phyloP scores from a whole-genome alignment of 768 basidiomycete genomes.

The Pluteus cervinus region DNA sequence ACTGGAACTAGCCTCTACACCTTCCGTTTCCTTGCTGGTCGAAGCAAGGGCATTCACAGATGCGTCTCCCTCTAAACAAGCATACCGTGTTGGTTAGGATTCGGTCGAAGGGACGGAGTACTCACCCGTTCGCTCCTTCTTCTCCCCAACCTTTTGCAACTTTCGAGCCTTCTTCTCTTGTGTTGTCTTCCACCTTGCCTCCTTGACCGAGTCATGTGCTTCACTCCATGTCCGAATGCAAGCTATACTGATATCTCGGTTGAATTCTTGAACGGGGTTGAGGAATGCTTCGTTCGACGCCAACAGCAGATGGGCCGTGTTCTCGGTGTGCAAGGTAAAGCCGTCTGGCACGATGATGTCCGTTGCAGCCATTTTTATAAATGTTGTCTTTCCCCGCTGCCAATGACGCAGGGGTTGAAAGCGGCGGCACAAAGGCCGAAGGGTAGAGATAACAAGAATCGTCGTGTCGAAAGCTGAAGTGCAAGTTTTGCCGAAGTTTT shows the following conservation, averaged over 20 bases:
- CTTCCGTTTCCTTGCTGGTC: no score
- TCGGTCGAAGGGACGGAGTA: not conserved
- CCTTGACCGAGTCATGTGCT: slow-evolving; percentile 54
- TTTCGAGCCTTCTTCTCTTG: slow-evolving; percentile 45
- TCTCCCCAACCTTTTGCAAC: slow-evolving; percentile 23
- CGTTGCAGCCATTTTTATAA: slow-evolving; percentile 19
- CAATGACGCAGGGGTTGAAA: no score
- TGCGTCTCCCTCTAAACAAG: not conserved
- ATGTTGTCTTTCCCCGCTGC: no score
- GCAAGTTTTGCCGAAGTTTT: no score
- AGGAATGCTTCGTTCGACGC: slow-evolving; percentile 84
- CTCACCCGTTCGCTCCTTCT: slow-evolving; percentile 43
- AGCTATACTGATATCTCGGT: slow-evolving; percentile 88
- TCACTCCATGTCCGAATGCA: slow-evolving; percentile 90
- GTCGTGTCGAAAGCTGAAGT: no score
- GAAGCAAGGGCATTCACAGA: no score
- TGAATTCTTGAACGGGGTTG: slow-evolving; percentile 98
- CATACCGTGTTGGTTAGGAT: not conserved
- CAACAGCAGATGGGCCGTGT: slow-evolving; percentile 74
- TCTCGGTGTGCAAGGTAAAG: slow-evolving; percentile 75
- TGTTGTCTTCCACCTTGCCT: slow-evolving; percentile 49
- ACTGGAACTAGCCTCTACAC: no score
- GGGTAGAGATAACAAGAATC: slow-evolving; percentile 9
- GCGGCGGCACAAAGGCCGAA: slow-evolving; percentile 22
- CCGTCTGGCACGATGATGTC: slow-evolving; percentile 56